phyloP scores from a whole-genome alignment of 805 yeast genomes.

The Candida boleticola region DNA sequence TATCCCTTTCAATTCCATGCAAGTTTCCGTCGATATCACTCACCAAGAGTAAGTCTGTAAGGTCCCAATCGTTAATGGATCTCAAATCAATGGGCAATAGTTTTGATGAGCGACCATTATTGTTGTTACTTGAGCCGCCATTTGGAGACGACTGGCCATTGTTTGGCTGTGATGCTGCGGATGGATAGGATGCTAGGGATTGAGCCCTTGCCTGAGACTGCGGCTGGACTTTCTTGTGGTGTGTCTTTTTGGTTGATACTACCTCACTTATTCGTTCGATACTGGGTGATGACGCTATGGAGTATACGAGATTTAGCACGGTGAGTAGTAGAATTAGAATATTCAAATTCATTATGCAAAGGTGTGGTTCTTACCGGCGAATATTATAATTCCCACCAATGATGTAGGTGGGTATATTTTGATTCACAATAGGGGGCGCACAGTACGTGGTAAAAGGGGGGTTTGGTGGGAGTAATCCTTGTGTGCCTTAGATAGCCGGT shows the following conservation, averaged over 20 bases:
- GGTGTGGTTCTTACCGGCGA: no score
- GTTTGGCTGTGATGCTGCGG: neutral
- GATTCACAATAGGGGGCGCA: no score
- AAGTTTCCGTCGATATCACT: conserved; percentile 86
- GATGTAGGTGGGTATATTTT: no score
- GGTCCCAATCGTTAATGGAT: conserved; percentile 44
- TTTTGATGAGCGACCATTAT: conserved; percentile 9
- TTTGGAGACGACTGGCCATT: neutral
- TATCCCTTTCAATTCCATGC: conserved; percentile 73
- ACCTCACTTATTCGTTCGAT: conserved; percentile 1
- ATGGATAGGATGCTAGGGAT: neutral
- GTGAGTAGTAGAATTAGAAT: neutral
- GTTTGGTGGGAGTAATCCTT: no score
- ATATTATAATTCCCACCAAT: no score
- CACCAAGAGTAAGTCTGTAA: conserved; percentile 61
- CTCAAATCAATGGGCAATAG: conserved; percentile 36
- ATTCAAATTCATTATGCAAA: neutral
- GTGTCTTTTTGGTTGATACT: neutral
- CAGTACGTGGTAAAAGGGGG: no score
- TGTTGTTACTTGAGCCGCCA: neutral
- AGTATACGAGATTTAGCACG: neutral
- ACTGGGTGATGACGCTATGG: conserved; percentile 2
- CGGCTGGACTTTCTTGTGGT: neutral
- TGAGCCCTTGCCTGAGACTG: neutral
- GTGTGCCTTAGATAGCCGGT: no score